phyloP scores from a whole-genome alignment of 345 rosid species.

The Viola odorata region DNA sequence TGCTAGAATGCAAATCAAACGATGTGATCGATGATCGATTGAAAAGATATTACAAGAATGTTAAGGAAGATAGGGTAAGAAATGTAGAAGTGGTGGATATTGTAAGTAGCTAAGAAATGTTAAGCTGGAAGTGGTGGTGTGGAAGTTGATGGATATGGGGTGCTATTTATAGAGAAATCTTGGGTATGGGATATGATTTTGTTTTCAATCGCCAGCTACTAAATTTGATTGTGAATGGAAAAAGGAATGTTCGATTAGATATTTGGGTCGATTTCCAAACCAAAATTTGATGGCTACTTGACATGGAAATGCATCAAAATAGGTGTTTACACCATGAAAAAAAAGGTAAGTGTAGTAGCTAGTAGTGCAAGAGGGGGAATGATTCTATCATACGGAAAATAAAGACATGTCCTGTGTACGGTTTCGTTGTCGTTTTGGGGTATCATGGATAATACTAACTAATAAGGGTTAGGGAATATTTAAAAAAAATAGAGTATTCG shows the following conservation, averaged over 20 bases:
- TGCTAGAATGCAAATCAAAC: neutral
- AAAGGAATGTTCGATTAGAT: slow-evolving; percentile 27
- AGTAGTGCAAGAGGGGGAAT: slow-evolving; percentile 18
- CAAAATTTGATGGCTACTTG: slow-evolving; percentile 10
- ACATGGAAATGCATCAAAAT: slow-evolving; percentile 1
- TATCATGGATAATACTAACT: no score
- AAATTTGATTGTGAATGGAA: slow-evolving; percentile 5
- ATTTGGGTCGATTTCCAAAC: slow-evolving; percentile 32
- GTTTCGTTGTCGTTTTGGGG: neutral
- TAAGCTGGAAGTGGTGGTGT: neutral
- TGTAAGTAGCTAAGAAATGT: neutral
- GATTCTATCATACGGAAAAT: slow-evolving; percentile 33
- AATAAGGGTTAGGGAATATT: no score
- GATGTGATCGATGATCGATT: neutral
- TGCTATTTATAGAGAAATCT: slow-evolving; percentile 23
- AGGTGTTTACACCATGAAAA: neutral
- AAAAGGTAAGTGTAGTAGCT: slow-evolving; percentile 9
- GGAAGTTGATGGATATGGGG: slow-evolving; percentile 7
- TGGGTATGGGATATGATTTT: neutral
- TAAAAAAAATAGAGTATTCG: neutral
- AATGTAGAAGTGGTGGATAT: neutral
- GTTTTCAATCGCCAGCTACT: neutral
- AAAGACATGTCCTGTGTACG: slow-evolving; percentile 24
- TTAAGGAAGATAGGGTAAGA: neutral
- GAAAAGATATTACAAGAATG: neutral